Percentiles rank a stretch among this genome's conserved stretches.
These are phyloP conservation scores for Penicillium egyptiacum DNA, from an alignment of 495 filamentous ascomycete genomes.

Conservation along the genomic window DNA sequence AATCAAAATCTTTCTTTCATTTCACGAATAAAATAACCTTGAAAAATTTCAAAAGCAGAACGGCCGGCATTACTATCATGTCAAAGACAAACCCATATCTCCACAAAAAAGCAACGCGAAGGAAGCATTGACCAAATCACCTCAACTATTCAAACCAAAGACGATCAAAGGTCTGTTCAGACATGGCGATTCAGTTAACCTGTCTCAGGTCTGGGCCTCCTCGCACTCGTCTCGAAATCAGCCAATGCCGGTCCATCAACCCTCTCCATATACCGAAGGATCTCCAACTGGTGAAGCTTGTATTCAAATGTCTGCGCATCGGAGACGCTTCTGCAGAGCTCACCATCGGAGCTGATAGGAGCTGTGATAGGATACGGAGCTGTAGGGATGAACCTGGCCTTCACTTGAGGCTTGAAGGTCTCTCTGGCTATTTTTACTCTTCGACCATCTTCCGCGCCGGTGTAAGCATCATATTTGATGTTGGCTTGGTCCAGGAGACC, in stretches of 20 bases:
- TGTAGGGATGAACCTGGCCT: not conserved
- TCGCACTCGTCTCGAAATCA: not conserved
- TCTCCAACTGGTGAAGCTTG: constrained; percentile 11
- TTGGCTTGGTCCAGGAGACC: not conserved
- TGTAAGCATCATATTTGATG: constrained; percentile 1
- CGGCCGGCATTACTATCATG: not conserved
- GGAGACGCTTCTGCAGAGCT: constrained; percentile 1
- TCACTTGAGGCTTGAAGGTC: not conserved
- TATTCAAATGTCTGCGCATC: constrained; percentile 10
- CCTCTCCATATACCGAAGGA: constrained; percentile 8
- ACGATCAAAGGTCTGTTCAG: not conserved
- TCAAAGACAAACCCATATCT: not conserved
- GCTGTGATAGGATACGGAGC: constrained; percentile 2
- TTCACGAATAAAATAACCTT: not conserved
- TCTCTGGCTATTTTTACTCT: not conserved
- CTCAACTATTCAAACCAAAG: not conserved
- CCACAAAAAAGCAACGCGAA: not conserved
- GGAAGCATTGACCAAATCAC: not conserved
- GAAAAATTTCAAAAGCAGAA: not conserved
- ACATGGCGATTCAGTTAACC: not conserved
- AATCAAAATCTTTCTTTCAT: not conserved
- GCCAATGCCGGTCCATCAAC: not conserved
- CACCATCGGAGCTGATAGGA: not conserved
- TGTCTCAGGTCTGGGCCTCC: not conserved
- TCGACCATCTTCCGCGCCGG: not conserved